These are phyloP conservation scores for Przewalskia tangutica DNA, from an alignment of 257 asterid genomes.

Conservation along the genomic window DNA sequence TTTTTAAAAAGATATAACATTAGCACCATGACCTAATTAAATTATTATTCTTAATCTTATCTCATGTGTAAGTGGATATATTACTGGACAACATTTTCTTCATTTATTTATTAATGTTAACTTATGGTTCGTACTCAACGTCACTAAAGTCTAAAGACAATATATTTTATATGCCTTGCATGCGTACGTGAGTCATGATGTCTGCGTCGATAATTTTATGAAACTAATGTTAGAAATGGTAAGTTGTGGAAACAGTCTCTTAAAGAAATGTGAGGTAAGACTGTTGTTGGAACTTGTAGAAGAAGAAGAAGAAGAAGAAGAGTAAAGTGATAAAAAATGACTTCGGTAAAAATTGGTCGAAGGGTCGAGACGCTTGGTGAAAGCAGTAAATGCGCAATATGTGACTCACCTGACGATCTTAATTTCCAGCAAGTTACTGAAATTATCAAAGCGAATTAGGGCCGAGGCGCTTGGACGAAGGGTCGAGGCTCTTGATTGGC, in stretches of 20 bases:
- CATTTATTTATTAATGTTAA: not conserved
- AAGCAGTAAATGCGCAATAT: no score
- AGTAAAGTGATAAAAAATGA: no score
- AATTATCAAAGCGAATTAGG: no score
- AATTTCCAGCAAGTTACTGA: no score
- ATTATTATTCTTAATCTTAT: slow-evolving; percentile 15
- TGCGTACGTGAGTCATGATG: slow-evolving; percentile 27
- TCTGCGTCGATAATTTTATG: not conserved
- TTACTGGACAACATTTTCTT: slow-evolving; percentile 1
- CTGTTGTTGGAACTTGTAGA: no score
- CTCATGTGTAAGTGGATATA: slow-evolving; percentile 26
- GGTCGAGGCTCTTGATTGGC: no score
- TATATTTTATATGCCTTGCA: not conserved
- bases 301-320: no score
- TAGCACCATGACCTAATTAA: slow-evolving; percentile 23
- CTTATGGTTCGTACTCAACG: not conserved
- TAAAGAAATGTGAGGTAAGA: no score
- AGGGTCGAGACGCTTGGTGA: no score
- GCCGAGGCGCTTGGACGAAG: no score
- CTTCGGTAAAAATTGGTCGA: no score
- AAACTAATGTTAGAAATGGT: not conserved
- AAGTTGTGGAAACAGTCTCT: not conserved
- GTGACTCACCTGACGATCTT: no score
- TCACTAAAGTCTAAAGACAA: not conserved
- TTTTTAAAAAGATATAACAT: slow-evolving; percentile 15